Evolutionary conservation across 75 land plant genomes (phyloP), one percentile per base, ranked within the genome.

Genomic region (Pinus albicaulis): DNA sequence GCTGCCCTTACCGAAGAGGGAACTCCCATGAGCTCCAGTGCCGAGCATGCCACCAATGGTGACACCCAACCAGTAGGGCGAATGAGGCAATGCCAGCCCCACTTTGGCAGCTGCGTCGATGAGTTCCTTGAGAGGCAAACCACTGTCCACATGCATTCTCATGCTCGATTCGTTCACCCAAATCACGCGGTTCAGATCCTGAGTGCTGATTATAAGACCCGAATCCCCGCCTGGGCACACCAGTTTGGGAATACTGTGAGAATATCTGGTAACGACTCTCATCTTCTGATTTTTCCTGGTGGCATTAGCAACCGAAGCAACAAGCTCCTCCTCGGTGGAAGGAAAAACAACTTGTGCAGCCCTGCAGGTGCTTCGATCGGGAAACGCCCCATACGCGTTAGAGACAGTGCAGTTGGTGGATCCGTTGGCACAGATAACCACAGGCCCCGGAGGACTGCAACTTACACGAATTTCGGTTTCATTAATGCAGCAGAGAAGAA

Each of bases 1-100:
- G 53, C 66, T 48, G 24, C 88, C 88, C 56, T 74, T 83, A n/a
- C 86, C 85, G 25, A 76, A 76, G 1, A 83, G 61, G 17, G 86
- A 80, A 77, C 88, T 86, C 17, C 88, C 88, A 59, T 88, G 90
- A 72, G 85, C 81, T 15, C 90, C 90, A 19, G 87, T 85, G 53
- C 79, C 60, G 7, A 88, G 10, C 76, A 85, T 5, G 38, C 90
- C 90, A 20, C 81, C 87, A 14, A 85, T 15, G 7, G 80, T 77
- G 48, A 88, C 22, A 5, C 88, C 90, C 31, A 24, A 57, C 90
- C 87, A 88, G 79, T 82, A 88, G 0, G 90, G 87, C 17, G 82
- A 64, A 58, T 79, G 53, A 13, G 84, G 79, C 36, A 88, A 57
- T 48, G 88, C 84, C 3, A 88, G 75, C 26, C 85, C 88, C 3